A percentile compares a stretch with the other conserved stretches of the same genome.
Evolutionary conservation across 2,329 filamentous ascomycete genomes (phyloP).

Genomic region (Myriosclerotinia duriaeana): DNA sequence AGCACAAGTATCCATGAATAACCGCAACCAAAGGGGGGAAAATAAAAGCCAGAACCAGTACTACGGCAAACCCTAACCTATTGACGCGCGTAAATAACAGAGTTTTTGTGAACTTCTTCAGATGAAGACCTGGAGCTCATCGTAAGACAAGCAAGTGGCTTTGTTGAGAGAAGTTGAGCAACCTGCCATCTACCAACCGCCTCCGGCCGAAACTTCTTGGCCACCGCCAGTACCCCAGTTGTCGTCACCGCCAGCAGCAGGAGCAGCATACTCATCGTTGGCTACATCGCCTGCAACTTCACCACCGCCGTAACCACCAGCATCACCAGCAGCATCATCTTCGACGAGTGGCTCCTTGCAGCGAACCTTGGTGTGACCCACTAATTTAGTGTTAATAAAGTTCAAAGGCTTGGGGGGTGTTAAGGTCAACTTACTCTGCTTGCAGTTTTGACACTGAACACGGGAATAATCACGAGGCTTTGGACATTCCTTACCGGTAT

Average conservation of each 20-base stretch:
- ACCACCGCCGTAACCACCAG: conserved; percentile 15
- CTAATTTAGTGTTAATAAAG: conserved; percentile 25
- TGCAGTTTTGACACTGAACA: conserved; percentile 59
- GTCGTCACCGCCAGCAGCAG: conserved; percentile 10
- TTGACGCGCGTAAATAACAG: conserved; percentile 2
- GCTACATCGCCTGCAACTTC: conserved; percentile 4
- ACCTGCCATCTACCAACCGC: conserved; percentile 14
- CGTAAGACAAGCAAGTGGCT: not conserved
- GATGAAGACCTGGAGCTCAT: not conserved
- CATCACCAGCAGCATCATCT: conserved; percentile 26
- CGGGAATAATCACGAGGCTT: conserved; percentile 56
- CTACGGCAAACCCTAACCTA: not conserved
- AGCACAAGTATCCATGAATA: conserved; percentile 4
- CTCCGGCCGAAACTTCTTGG: not conserved
- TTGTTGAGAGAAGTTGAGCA: not conserved
- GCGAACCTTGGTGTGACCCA: conserved; percentile 45
- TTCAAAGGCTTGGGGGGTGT: not conserved
- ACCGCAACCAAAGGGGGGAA: not conserved
- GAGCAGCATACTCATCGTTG: conserved; percentile 11
- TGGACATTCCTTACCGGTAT: conserved; percentile 57
- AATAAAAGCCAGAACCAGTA: not conserved
- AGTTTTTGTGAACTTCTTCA: not conserved
- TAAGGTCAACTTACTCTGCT: conserved; percentile 41
- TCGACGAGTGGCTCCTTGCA: conserved; percentile 43
- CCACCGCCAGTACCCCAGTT: conserved; percentile 11